Evolutionary conservation across 208 protist genomes (phyloP), one percentile per base, ranked within the genome.

Genomic region (Acanthamoeba sp.): DNA sequence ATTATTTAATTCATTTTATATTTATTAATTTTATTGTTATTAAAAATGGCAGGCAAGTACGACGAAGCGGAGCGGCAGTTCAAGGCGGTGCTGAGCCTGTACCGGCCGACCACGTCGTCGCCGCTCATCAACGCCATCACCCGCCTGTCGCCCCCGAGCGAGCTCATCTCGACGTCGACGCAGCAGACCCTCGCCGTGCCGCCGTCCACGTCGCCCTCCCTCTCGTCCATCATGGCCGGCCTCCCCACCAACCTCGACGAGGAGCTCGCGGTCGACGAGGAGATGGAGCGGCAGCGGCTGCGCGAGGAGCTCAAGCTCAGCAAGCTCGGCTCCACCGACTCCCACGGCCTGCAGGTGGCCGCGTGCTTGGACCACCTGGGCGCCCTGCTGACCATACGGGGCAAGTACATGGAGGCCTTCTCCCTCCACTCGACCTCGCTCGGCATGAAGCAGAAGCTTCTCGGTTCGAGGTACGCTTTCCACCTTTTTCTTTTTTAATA

Each of bases 1-100:
- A 27, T 20, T 27, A 59, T 59, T 27, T 50, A 12, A 50, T 12
- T 59, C 52, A 27, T 59, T 27, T 20, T 4, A 78, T 24, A 22
- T 78, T 20, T 27, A 80, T 27, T 27, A 38, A 38, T 27, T 1
- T 48, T 48, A 59, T 20, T 59, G 16, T 59, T 59, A n/a, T n/a
- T n/a, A n/a, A n/a, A n/a, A n/a, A n/a, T n/a, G 36, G 38, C 38
- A 84, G 73, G 82, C 40, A 90, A 90, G 52, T 90, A 90, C 32
- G 82, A 90, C 12, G 82, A 90, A 90, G 82, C 82, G 6, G 82
- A 90, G 40, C 82, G 40, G 0, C 82, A 50, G 48, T 90, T 90
- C 55, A 57, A 90, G 52, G 36, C 32, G 5, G 82, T 45, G 40
- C 82, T 90, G 14, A 90, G 36, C 22, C 29, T 90, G 4, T 90